These are phyloP conservation scores for Prunus kanzakura DNA, from an alignment of 306 rosid species.

Conservation along the genomic window DNA sequence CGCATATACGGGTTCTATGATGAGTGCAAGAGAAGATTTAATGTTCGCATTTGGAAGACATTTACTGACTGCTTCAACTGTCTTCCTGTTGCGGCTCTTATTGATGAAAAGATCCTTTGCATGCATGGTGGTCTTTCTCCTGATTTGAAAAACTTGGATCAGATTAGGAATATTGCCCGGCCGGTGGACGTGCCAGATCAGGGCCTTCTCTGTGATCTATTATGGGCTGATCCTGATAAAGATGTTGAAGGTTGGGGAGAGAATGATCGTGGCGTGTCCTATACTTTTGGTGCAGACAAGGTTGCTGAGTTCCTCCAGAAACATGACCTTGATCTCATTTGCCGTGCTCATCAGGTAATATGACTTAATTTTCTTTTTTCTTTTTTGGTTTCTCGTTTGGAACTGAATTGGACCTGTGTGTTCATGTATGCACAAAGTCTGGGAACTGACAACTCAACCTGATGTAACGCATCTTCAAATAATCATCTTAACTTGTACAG, in stretches of 20 bases:
- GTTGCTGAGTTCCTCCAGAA: constrained; percentile 71
- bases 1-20: constrained; percentile 85
- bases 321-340: constrained; percentile 76
- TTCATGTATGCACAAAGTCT: neutral
- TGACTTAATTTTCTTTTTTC: neutral
- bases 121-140: constrained; percentile 91
- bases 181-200: constrained; percentile 83
- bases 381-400: neutral
- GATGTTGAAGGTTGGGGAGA: constrained; percentile 87
- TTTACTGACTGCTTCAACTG: constrained; percentile 82
- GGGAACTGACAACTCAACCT: neutral
- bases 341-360: constrained; percentile 82
- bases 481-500: neutral
- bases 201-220: constrained; percentile 81
- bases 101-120: constrained; percentile 85
- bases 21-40: constrained; percentile 83
- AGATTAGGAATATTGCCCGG: constrained; percentile 74
- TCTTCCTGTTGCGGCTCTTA: constrained; percentile 76
- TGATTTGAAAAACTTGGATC: constrained; percentile 65
- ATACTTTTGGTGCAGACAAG: constrained; percentile 82
- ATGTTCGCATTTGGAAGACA: constrained; percentile 76
- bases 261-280: constrained; percentile 85
- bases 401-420: neutral
- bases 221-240: constrained; percentile 92
- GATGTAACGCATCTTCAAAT: neutral